These are phyloP conservation scores for Blastobotrys indianensis DNA, from an alignment of 1,139 yeast genomes.

Conservation along the genomic window DNA sequence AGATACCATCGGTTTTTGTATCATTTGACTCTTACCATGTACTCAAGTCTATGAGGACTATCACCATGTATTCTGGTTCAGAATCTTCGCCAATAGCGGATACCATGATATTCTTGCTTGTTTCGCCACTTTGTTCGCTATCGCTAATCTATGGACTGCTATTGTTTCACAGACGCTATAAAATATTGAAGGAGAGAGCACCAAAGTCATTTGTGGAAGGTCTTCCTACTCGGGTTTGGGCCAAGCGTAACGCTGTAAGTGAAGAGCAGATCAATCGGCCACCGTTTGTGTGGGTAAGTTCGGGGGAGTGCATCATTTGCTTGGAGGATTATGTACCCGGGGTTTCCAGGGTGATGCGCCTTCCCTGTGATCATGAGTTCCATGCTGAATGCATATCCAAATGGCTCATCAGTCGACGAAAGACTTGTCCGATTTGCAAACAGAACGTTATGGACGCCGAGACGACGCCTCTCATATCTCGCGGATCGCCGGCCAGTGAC, in stretches of 20 bases:
- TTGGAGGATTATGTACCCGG: conserved; percentile 37
- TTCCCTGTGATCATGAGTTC: conserved; percentile 43
- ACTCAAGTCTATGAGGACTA: conserved; percentile 26
- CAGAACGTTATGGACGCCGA: conserved; percentile 21
- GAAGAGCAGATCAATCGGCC: conserved; percentile 1
- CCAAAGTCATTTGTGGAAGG: conserved; percentile 34
- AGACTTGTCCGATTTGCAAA: conserved; percentile 23
- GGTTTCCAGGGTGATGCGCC: conserved; percentile 32
- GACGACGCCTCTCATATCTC: conserved; percentile 18
- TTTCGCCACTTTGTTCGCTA: conserved; percentile 38
- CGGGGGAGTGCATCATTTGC: conserved; percentile 40
- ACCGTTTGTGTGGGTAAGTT: conserved; percentile 29
- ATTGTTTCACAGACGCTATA: conserved; percentile 34
- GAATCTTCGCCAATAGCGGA: conserved; percentile 32
- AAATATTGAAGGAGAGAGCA: conserved; percentile 34
- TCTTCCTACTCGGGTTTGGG: conserved; percentile 37
- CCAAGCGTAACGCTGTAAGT: conserved; percentile 3
- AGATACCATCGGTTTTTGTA: conserved; percentile 38
- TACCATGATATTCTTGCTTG: conserved; percentile 35
- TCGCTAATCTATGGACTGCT: conserved; percentile 36
- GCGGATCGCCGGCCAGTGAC: background rate
- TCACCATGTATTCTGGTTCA: conserved; percentile 31
- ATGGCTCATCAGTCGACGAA: conserved; percentile 36
- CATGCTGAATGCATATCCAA: conserved; percentile 38
- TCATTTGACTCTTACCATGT: conserved; percentile 30